phyloP scores from a whole-genome alignment of 139 green algal genomes.

The Coelastrella sp. region DNA sequence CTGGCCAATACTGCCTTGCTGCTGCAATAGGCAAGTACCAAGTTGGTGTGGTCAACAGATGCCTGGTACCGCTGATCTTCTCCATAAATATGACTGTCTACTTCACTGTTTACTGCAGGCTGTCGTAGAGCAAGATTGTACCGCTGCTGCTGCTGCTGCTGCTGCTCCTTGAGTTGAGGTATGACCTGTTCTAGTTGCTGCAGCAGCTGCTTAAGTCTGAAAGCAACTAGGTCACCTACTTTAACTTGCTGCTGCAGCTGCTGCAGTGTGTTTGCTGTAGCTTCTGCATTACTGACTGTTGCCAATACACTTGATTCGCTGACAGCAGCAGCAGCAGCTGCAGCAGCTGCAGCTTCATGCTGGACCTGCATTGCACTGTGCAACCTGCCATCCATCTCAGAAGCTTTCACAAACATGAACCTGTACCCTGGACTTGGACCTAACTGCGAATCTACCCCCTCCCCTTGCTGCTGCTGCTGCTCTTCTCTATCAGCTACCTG shows the following conservation, averaged over 20 bases:
- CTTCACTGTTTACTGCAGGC: background rate
- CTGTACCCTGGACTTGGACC: background rate
- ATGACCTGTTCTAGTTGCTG: background rate
- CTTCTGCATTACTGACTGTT: background rate
- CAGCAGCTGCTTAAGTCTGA: background rate
- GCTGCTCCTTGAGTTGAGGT: background rate
- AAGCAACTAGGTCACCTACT: background rate
- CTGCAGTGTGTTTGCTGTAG: background rate
- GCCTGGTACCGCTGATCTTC: too few relatives aligned
- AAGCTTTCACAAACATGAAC: background rate
- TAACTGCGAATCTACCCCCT: too few relatives aligned
- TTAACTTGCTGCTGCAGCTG: background rate
- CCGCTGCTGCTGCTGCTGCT: conserved; percentile 1
- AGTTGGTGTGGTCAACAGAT: background rate
- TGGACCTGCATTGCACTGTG: background rate
- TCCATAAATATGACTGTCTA: background rate
- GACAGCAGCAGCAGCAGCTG: background rate
- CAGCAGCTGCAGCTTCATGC: conserved; percentile 16
- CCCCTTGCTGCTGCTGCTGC: conserved; percentile 33
- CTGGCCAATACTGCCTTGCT: background rate
- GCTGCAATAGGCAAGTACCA: conserved; percentile 22
- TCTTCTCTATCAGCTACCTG: background rate
- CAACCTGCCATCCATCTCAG: background rate
- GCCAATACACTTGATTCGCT: background rate
- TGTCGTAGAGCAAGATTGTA: too few relatives aligned